Evolutionary conservation across 1,284 basidiomycete species (phyloP).

Genomic region (Rhodotorula sp.): DNA sequence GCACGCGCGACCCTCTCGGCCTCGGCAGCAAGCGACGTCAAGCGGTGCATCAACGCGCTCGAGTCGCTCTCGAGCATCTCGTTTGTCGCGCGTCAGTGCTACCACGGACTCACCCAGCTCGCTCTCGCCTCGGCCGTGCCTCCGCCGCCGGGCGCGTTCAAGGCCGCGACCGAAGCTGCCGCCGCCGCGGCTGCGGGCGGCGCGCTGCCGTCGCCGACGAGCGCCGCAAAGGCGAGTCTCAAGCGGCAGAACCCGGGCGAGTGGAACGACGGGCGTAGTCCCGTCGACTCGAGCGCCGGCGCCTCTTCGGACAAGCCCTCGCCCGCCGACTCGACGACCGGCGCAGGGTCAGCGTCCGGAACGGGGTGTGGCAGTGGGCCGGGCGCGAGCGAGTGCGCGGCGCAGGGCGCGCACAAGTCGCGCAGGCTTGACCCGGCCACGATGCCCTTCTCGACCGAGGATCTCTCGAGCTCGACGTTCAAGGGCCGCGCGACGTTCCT

Average conservation of each 20-base stretch:
- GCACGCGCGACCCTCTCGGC: slow-evolving; percentile 61
- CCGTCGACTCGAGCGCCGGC: slow-evolving; percentile 6
- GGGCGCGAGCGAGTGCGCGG: background rate
- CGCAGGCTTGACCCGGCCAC: slow-evolving; percentile 1
- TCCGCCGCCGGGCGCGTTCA: background rate
- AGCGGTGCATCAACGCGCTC: slow-evolving; percentile 67
- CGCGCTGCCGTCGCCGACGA: background rate
- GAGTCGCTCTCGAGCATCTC: slow-evolving; percentile 44
- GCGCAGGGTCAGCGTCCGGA: background rate
- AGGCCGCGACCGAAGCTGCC: too few relatives aligned
- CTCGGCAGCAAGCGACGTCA: slow-evolving; percentile 62
- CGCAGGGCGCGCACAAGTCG: slow-evolving; percentile 9
- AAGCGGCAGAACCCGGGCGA: slow-evolving; percentile 19
- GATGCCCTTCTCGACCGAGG: slow-evolving; percentile 28
- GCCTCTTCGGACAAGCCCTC: slow-evolving; percentile 16
- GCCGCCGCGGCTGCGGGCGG: background rate
- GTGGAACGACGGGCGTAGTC: slow-evolving; percentile 14
- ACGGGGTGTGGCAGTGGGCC: background rate
- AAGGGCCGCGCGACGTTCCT: slow-evolving; percentile 28
- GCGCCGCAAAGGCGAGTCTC: background rate
- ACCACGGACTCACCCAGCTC: slow-evolving; percentile 8
- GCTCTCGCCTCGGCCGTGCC: background rate
- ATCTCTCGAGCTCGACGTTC: slow-evolving; percentile 26
- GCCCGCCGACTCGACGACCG: slow-evolving; percentile 1
- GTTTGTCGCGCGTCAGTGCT: slow-evolving; percentile 23